Base-by-base conservation (phyloP, 1,139 yeast species). In the Scheffersomyces insectosa region DNA sequence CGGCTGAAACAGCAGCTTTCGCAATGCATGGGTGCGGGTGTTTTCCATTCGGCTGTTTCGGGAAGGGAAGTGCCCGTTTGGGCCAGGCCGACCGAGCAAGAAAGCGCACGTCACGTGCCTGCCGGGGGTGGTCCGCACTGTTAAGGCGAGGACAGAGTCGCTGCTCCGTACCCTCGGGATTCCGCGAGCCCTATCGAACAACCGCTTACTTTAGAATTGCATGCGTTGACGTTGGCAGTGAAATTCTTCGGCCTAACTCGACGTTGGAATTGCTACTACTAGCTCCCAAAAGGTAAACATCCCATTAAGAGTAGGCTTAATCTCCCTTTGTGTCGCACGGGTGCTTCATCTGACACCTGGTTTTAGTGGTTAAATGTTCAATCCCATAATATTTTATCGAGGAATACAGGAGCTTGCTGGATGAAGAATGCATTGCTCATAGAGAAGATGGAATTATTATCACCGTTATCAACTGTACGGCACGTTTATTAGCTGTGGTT, bases 1-100 rank as follows among this genome's bases (percentile, higher is more conserved):
- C 41, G 33, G 44, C 45, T 47, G 53, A 48, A 51, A 50, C 51
- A 40, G 48, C 42, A 37, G 38, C 28, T 27, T 33, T 29, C 36
- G 37, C 27, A 16, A 33, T 25, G 25, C 31, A 28, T 37, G 34
- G 32, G 14, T 13, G 40, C 23, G 38, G 31, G 34, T 53, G 48
- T 51, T 52, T 42, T 42, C 40, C 30, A 41, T 39, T 49, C 56
- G 58, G 57, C 56, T 53, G 37, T 41, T 49, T 51, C 57, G 57
- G 58, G 57, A 33, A 40, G 13, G 16, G 9, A 5, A 14, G 23
- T 31, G 34, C 34, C 34, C 20, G 10, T 14, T 31, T 31, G 34
- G 34, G 15, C 15, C 34, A 14, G 25, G 25, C 25, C 25, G 25
- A 20, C 25, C 25, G 25, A 20, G 25, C 25, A 20, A 20, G 25